Evolutionary conservation across 2,329 filamentous ascomycete genomes (phyloP).

Genomic region (Cladosporium colombiae): DNA sequence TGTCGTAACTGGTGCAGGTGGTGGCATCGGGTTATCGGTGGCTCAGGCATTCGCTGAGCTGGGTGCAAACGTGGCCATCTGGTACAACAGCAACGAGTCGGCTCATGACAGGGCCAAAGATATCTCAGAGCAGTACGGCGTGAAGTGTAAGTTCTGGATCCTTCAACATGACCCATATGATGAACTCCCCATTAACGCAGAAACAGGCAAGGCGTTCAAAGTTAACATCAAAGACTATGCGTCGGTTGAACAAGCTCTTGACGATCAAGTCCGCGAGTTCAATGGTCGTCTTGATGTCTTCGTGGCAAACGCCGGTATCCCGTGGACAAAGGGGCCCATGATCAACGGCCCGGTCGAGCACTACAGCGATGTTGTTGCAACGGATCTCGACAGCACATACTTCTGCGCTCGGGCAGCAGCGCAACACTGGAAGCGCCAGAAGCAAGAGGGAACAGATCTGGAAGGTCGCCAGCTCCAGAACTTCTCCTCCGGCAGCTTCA

Average conservation of each 20-base stretch:
- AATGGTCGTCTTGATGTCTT: constrained; percentile 74
- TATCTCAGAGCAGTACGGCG: constrained; percentile 29
- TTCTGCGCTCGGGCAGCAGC: constrained; percentile 73
- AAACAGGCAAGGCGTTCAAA: constrained; percentile 51
- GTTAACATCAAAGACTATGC: constrained; percentile 46
- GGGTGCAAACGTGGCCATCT: constrained; percentile 44
- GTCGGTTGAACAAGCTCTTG: constrained; percentile 44
- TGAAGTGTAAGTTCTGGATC: constrained; percentile 26
- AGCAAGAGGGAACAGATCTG: constrained; percentile 54
- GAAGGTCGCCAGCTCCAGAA: constrained; percentile 47
- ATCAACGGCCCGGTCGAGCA: constrained; percentile 64
- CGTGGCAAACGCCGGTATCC: constrained; percentile 72
- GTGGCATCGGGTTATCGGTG: constrained; percentile 37
- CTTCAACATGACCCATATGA: background rate
- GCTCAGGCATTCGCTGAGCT: constrained; percentile 32
- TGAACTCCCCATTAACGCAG: background rate
- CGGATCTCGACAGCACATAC: constrained; percentile 73
- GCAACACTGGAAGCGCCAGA: constrained; percentile 67
- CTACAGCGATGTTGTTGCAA: constrained; percentile 66
- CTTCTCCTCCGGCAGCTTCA: constrained; percentile 45
- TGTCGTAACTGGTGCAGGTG: constrained; percentile 49
- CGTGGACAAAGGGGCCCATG: constrained; percentile 68
- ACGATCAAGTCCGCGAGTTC: constrained; percentile 58
- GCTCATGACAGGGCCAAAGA: constrained; percentile 26
- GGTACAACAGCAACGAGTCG: constrained; percentile 45